These are phyloP conservation scores for Scenedesmus sp. DNA, from an alignment of 163 green algal genomes.

Conservation along the genomic window DNA sequence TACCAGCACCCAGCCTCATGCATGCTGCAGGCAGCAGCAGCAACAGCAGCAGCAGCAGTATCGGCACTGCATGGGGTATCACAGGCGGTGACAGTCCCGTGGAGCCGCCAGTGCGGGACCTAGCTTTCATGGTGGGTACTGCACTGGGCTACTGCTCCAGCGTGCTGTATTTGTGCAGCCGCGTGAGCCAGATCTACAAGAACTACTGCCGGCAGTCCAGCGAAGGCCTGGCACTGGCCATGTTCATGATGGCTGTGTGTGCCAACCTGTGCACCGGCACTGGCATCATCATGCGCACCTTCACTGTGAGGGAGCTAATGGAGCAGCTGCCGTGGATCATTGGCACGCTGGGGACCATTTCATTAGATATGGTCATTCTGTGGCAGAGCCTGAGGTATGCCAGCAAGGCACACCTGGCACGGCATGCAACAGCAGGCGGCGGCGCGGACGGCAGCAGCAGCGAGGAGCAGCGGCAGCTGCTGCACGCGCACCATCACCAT, in stretches of 20 bases:
- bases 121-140: constrained; percentile 56
- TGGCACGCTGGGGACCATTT: constrained; percentile 89
- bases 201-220: constrained; percentile 79
- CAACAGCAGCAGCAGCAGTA: constrained; percentile 40
- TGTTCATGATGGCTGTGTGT: constrained; percentile 87
- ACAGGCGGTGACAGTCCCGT: neutral
- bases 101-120: neutral
- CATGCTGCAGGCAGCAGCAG: neutral
- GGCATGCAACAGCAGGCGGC: neutral
- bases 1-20: neutral
- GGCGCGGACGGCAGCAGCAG: neutral
- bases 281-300: constrained; percentile 83
- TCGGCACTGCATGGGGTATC: neutral
- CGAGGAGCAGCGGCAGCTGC: constrained; percentile 3
- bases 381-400: constrained; percentile 67
- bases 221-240: constrained; percentile 87
- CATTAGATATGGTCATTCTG: constrained; percentile 88
- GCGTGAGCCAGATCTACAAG: constrained; percentile 89
- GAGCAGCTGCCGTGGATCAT: constrained; percentile 90
- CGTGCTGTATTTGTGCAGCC: constrained; percentile 87
- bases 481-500: neutral
- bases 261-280: constrained; percentile 90
- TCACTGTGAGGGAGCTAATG: constrained; percentile 62
- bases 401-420: neutral
- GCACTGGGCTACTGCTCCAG: constrained; percentile 82